phyloP scores from a whole-genome alignment of 345 rosid genomes.

The Gossypium raimondii region DNA sequence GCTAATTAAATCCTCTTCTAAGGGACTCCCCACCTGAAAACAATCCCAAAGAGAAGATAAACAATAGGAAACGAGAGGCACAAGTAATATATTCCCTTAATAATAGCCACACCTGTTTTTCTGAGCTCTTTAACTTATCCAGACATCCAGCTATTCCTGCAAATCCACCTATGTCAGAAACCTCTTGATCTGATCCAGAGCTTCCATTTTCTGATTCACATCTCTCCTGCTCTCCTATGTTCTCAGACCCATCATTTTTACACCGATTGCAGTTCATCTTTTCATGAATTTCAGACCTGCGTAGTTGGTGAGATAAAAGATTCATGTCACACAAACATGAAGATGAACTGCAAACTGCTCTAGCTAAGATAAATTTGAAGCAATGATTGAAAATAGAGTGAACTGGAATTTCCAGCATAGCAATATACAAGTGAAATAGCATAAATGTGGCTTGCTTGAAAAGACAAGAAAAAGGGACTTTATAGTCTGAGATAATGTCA shows the following conservation, averaged over 20 bases:
- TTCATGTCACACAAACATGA: neutral
- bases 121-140: conserved; percentile 62
- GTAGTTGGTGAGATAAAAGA: neutral
- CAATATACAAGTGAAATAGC: neutral
- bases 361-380: neutral
- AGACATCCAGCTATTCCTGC: conserved; percentile 72
- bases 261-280: conserved; percentile 11
- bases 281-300: conserved; percentile 16
- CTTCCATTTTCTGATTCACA: conserved; percentile 23
- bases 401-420: neutral
- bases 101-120: conserved; percentile 59
- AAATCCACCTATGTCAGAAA: conserved; percentile 74
- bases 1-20: conserved; percentile 81
- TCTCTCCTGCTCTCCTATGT: conserved; percentile 28
- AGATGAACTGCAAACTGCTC: neutral
- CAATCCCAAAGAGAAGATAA: conserved; percentile 11
- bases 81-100: neutral
- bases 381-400: neutral
- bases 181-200: conserved; percentile 31
- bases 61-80: neutral
- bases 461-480: neutral
- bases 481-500: neutral
- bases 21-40: conserved; percentile 75
- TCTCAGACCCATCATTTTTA: neutral
- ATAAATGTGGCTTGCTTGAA: neutral